Evolutionary conservation across 2,329 filamentous ascomycete species (phyloP), one percentile per base, ranked within the genome.

Genomic region (Fusarium vanettenii): DNA sequence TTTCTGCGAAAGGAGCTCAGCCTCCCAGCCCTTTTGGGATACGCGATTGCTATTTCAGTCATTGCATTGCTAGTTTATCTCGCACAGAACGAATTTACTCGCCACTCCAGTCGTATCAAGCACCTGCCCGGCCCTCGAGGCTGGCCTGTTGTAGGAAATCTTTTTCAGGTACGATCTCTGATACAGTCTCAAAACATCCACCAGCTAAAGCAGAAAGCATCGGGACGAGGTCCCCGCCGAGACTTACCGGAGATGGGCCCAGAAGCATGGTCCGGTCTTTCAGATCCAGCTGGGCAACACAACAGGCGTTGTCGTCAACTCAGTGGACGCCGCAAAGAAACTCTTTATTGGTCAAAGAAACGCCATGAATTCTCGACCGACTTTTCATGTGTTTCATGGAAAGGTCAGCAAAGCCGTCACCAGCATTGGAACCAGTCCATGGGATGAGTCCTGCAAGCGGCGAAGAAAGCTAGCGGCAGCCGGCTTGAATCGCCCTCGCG

Each of bases 341-440:
- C 84, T 93, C 7, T 93, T 92, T 89, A 90, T 93, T 76, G 91
- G 88, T 31, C 90, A 93, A 70, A 90, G 92, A 69, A 91, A 90
- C 1, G 87, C 91, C 2, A 82, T 92, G 69, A 92, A 92, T 71
- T 92, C 90, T 8, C 86, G 91, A 2, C 91, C 91, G 0, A 91
- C 86, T 18, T 86, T 93, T 62, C 91, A 93, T 90, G 63, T 92
- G 86, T 45, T 90, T 83, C 75, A 91, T 87, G 52, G 90, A 89
- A 79, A 91, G 88, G 29, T 92, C 88, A 80, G 77, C 33, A 76
- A 74, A 2, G 72, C 79, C 3, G 80, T 81, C 8, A 81, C 79
- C 1, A 81, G 79, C 16, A 92, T 93, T 64, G 91, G 91, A 3
- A 93, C 91, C 2, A 92, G 90, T 0, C 91, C 91, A 0, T 93